Evolutionary conservation across 148 eudicot genomes (phyloP).

Genomic region (Arctostaphylos glauca): DNA sequence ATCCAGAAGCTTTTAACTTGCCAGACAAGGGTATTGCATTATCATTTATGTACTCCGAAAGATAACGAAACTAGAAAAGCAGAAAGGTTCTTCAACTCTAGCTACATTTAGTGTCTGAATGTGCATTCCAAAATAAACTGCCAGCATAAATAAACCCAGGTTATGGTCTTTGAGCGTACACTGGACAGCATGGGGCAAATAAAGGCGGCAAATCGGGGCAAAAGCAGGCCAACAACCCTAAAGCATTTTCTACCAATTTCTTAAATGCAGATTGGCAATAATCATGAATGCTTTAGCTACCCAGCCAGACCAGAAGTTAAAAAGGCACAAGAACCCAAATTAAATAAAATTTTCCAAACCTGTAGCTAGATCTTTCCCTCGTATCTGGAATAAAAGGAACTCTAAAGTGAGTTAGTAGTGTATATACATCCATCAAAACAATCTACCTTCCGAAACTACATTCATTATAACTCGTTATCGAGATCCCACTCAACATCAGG

Average conservation of each 20-base stretch:
- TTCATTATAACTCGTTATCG: neutral
- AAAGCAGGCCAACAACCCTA: neutral
- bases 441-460: neutral
- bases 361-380: neutral
- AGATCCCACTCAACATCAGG: neutral
- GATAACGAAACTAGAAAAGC: neutral
- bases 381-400: neutral
- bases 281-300: neutral
- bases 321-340: neutral
- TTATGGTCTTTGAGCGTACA: neutral
- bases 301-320: slow-evolving; percentile 9
- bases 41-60: neutral
- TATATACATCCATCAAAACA: slow-evolving; percentile 2
- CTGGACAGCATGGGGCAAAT: neutral
- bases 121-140: neutral
- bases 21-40: neutral
- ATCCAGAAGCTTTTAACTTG: neutral
- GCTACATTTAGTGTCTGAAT: neutral
- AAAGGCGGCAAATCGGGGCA: neutral
- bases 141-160: neutral
- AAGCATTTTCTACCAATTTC: neutral
- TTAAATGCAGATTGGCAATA: neutral
- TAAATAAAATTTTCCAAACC: neutral
- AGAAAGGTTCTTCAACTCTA: too few relatives aligned
- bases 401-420: neutral